A percentile compares a stretch with the other conserved stretches of the same genome.
phyloP scores from a whole-genome alignment of 2,329 filamentous ascomycete species.

The Sporothrix euskadiensis region DNA sequence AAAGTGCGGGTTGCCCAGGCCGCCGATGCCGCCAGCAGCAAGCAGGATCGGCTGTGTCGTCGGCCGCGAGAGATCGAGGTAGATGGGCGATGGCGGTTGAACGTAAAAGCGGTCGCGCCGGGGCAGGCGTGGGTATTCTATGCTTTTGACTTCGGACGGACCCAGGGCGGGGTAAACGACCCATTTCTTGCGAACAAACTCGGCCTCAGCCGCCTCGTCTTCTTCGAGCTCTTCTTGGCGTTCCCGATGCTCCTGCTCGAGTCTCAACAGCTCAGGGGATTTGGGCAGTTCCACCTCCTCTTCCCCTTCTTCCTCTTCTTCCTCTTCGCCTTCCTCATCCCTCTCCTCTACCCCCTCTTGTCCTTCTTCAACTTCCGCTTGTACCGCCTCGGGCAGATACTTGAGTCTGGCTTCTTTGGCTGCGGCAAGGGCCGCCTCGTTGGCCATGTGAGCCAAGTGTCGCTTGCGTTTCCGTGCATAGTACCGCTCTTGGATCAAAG shows the following conservation, averaged over 20 bases:
- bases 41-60: conserved; percentile 84
- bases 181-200: conserved; percentile 69
- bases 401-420: neutral
- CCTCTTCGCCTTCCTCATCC: neutral
- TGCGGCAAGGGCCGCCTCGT: conserved; percentile 15
- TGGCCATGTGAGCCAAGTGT: neutral
- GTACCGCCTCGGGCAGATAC: too few relatives aligned
- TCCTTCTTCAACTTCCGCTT: neutral
- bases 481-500: conserved; percentile 35
- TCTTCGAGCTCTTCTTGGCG: conserved; percentile 40
- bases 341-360: neutral
- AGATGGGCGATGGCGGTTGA: conserved; percentile 72
- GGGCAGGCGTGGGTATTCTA: conserved; percentile 54
- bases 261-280: conserved; percentile 44
- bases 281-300: conserved; percentile 37
- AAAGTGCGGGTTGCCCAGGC: conserved; percentile 92
- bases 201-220: conserved; percentile 46
- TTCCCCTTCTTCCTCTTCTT: neutral
- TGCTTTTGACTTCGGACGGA: conserved; percentile 63
- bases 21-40: conserved; percentile 83
- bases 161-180: conserved; percentile 78
- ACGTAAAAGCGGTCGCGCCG: conserved; percentile 57
- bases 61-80: conserved; percentile 70
- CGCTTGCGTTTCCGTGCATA: conserved; percentile 23
- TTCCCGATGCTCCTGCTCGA: conserved; percentile 46